phyloP scores from a whole-genome alignment of 2,329 filamentous ascomycete genomes.

The Penicillium aurantiogriseum region DNA sequence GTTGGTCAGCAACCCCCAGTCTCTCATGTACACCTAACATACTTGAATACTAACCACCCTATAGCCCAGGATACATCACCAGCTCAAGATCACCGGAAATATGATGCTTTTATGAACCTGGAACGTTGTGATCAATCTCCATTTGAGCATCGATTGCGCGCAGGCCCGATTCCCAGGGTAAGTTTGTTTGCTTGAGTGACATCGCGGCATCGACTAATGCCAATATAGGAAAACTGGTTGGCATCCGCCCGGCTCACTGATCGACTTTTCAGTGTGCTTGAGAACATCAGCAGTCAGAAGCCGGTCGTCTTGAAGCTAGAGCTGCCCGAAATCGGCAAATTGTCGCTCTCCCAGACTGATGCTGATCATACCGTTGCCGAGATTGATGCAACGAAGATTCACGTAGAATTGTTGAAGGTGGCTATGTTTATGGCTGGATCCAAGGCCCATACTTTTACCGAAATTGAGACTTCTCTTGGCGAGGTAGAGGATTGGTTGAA shows the following conservation, averaged over 20 bases:
- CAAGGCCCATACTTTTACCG: slow-evolving; percentile 30
- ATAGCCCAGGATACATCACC: slow-evolving; percentile 33
- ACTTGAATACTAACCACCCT: slow-evolving; percentile 2
- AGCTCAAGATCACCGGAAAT: slow-evolving; percentile 37
- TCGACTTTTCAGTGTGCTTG: slow-evolving; percentile 36
- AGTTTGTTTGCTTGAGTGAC: slow-evolving; percentile 7
- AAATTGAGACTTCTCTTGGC: slow-evolving; percentile 30
- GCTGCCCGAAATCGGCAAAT: slow-evolving; percentile 28
- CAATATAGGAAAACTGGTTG: slow-evolving; percentile 36
- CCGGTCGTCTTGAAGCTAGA: slow-evolving; percentile 29
- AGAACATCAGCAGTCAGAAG: slow-evolving; percentile 32
- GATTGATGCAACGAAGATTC: slow-evolving; percentile 35
- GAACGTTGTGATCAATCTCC: slow-evolving; percentile 34
- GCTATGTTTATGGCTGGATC: slow-evolving; percentile 35
- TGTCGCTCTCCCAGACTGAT: slow-evolving; percentile 24
- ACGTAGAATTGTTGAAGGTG: slow-evolving; percentile 35
- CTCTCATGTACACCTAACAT: background rate
- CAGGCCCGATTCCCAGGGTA: slow-evolving; percentile 42
- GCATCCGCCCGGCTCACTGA: slow-evolving; percentile 37
- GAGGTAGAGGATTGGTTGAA: slow-evolving; percentile 34
- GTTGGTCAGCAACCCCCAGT: slow-evolving; percentile 32
- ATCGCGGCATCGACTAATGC: slow-evolving; percentile 19
- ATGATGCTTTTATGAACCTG: slow-evolving; percentile 43
- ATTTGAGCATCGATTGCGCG: slow-evolving; percentile 40
- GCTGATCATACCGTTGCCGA: slow-evolving; percentile 38